These are phyloP conservation scores for Aspergillus pseudonomiae DNA, from an alignment of 2,329 filamentous ascomycete genomes.

Conservation along the genomic window DNA sequence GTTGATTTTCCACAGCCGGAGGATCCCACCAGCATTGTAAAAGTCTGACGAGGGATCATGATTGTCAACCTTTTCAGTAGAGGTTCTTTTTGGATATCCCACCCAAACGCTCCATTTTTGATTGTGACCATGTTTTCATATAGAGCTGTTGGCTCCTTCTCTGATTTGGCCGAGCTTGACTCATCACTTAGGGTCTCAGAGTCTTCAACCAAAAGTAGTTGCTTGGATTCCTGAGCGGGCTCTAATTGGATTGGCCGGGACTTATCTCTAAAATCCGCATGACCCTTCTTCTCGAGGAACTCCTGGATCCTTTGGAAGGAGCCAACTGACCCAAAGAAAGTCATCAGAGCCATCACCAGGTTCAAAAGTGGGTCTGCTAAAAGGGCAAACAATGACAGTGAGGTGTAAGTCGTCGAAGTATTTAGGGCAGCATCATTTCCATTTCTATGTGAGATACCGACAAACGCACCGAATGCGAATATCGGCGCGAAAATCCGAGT, in stretches of 20 bases:
- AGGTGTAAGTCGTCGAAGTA: conserved; percentile 49
- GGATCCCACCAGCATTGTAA: conserved; percentile 55
- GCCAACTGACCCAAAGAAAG: conserved; percentile 49
- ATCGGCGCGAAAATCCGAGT: conserved; percentile 49
- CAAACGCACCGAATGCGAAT: conserved; percentile 50
- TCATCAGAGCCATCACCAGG: conserved; percentile 50
- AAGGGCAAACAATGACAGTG: conserved; percentile 51
- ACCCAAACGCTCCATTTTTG: conserved; percentile 51
- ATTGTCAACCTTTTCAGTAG: conserved; percentile 47
- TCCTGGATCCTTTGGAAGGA: conserved; percentile 52
- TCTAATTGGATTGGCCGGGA: conserved; percentile 15
- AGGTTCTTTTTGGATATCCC: conserved; percentile 47
- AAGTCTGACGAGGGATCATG: conserved; percentile 44
- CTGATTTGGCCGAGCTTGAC: conserved; percentile 27
- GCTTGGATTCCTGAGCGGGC: conserved; percentile 23
- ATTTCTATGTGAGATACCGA: conserved; percentile 41
- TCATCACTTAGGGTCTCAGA: conserved; percentile 27
- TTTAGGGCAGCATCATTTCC: conserved; percentile 37
- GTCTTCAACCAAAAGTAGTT: conserved; percentile 25
- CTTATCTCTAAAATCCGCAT: conserved; percentile 29
- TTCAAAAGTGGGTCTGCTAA: conserved; percentile 50
- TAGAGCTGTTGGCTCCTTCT: conserved; percentile 20
- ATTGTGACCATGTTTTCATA: conserved; percentile 41
- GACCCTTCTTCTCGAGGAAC: conserved; percentile 43
- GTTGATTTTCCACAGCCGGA: conserved; percentile 59